Evolutionary conservation across 352 stramenopile genomes (phyloP).

Genomic region (Globisporangium acanthophoron): DNA sequence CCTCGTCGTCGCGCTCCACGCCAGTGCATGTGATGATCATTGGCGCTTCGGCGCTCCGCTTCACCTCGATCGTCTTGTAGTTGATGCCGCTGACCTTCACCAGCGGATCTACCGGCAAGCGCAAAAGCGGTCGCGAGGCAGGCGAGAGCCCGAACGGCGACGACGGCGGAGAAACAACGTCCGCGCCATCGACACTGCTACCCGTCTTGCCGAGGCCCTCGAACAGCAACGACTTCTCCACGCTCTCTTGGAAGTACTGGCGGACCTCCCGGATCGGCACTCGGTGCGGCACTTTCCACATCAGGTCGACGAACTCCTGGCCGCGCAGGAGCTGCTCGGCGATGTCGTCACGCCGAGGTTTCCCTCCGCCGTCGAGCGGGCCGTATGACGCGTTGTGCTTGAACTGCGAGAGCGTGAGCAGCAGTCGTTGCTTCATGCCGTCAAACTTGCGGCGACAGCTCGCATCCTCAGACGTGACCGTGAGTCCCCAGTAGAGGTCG

Average conservation of each 20-base stretch:
- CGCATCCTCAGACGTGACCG: constrained; percentile 73
- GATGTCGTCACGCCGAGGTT: constrained; percentile 48
- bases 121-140: constrained; percentile 29
- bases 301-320: constrained; percentile 79
- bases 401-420: constrained; percentile 68
- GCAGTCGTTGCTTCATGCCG: constrained; percentile 66
- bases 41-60: constrained; percentile 74
- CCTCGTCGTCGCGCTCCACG: constrained; percentile 69
- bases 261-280: constrained; percentile 57
- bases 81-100: constrained; percentile 72
- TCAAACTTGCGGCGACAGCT: constrained; percentile 78
- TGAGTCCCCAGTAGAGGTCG: constrained; percentile 82
- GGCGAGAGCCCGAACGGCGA: not conserved
- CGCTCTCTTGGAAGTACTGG: constrained; percentile 36
- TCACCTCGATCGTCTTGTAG: constrained; percentile 70
- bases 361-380: constrained; percentile 21
- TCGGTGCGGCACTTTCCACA: constrained; percentile 77
- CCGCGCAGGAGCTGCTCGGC: constrained; percentile 73
- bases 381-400: constrained; percentile 50
- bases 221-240: constrained; percentile 49
- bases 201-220: constrained; percentile 11
- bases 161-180: not conserved
- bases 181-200: not conserved
- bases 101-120: constrained; percentile 65
- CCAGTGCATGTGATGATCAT: constrained; percentile 80